phyloP scores from a whole-genome alignment of 768 basidiomycete species.

The Boletus bicolor region DNA sequence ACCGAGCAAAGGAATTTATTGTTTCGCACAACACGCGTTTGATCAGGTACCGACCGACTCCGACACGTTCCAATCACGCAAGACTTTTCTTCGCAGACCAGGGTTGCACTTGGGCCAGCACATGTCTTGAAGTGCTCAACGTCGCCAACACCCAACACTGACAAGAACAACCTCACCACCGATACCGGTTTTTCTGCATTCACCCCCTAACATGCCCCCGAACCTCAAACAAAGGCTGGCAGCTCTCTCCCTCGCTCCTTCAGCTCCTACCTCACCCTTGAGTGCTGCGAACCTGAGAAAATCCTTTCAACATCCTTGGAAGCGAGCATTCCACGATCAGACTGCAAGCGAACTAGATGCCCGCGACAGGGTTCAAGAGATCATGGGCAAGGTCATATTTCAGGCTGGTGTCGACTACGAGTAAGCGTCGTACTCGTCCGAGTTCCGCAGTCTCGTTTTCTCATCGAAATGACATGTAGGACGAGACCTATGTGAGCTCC shows the following conservation, averaged over 20 bases:
- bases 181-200: not conserved
- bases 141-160: not conserved
- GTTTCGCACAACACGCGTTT: not conserved
- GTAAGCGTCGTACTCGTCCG: slow-evolving; percentile 43
- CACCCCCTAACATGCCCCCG: slow-evolving; percentile 26
- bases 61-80: slow-evolving; percentile 7
- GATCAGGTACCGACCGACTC: not conserved
- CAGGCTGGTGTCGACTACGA: slow-evolving; percentile 90
- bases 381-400: slow-evolving; percentile 72
- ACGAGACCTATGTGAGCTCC: slow-evolving; percentile 79
- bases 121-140: slow-evolving; percentile 10
- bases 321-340: slow-evolving; percentile 32
- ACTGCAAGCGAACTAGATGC: slow-evolving; percentile 27
- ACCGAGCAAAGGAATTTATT: not conserved
- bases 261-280: slow-evolving; percentile 43
- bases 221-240: slow-evolving; percentile 67
- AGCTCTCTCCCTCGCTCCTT: slow-evolving; percentile 53
- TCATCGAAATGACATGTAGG: slow-evolving; percentile 38
- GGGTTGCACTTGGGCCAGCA: slow-evolving; percentile 1
- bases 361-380: slow-evolving; percentile 53
- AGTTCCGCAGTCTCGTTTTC: slow-evolving; percentile 8
- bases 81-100: not conserved
- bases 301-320: slow-evolving; percentile 57
- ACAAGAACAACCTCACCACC: not conserved
- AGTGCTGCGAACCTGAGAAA: slow-evolving; percentile 25